These are phyloP conservation scores for Davidsoniella australis DNA, from an alignment of 2,329 filamentous ascomycete species.

Conservation along the genomic window DNA sequence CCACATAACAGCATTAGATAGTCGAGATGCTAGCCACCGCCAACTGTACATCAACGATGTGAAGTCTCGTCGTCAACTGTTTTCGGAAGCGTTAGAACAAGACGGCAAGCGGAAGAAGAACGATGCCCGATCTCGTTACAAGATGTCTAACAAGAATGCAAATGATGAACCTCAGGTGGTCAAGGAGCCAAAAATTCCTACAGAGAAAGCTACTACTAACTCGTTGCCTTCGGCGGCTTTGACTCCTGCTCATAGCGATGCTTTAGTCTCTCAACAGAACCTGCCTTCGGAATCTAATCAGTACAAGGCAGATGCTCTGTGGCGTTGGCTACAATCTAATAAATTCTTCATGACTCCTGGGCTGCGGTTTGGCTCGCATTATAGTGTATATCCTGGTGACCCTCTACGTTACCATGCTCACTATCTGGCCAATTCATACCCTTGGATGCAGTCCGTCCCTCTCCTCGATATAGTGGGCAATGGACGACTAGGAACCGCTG, in stretches of 20 bases:
- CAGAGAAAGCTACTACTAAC: neutral
- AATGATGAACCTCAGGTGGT: slow-evolving; percentile 8
- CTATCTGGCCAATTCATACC: slow-evolving; percentile 68
- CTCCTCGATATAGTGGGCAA: slow-evolving; percentile 74
- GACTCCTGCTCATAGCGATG: slow-evolving; percentile 4
- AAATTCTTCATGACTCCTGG: slow-evolving; percentile 77
- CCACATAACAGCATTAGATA: slow-evolving; percentile 48
- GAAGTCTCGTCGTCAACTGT: slow-evolving; percentile 7
- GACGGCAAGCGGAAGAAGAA: slow-evolving; percentile 9
- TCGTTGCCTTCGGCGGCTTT: neutral
- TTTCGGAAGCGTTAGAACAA: slow-evolving; percentile 2
- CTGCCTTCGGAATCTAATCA: slow-evolving; percentile 21
- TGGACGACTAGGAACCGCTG: slow-evolving; percentile 75
- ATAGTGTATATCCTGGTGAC: slow-evolving; percentile 89
- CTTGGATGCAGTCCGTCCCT: slow-evolving; percentile 76
- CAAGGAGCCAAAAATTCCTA: too few species aligned
- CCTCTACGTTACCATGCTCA: slow-evolving; percentile 90
- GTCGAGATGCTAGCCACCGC: slow-evolving; percentile 24
- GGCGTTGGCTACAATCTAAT: slow-evolving; percentile 56
- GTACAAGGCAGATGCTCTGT: slow-evolving; percentile 39
- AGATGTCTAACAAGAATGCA: slow-evolving; percentile 14
- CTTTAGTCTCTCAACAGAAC: slow-evolving; percentile 14
- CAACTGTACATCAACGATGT: slow-evolving; percentile 2
- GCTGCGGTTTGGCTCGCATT: slow-evolving; percentile 83
- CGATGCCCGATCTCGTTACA: slow-evolving; percentile 13